These are phyloP conservation scores for Eurotiales sp. DNA, from an alignment of 2,329 filamentous ascomycete genomes.

Conservation along the genomic window DNA sequence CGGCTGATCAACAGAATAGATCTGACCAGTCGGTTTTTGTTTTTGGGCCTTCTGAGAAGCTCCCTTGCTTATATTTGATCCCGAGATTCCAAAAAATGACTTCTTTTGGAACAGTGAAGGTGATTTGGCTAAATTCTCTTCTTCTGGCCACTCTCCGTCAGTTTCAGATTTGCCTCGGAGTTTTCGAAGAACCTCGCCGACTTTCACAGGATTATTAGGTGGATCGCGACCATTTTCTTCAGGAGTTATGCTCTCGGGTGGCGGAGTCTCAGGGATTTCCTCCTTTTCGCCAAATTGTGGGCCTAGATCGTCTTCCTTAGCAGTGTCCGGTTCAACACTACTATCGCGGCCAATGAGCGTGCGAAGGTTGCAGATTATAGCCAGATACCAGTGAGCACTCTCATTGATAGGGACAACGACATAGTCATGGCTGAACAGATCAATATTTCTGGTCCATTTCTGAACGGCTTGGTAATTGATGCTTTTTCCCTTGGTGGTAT, in stretches of 20 bases:
- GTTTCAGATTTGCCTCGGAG: conserved; percentile 7
- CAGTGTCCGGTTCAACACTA: conserved; percentile 12
- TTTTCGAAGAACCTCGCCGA: conserved; percentile 18
- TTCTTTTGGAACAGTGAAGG: conserved; percentile 17
- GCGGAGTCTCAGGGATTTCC: conserved; percentile 29
- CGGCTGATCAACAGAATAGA: conserved; percentile 52
- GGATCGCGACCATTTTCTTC: conserved; percentile 24
- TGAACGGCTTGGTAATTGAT: conserved; percentile 85
- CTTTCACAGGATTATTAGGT: conserved; percentile 28
- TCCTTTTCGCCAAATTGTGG: conserved; percentile 19
- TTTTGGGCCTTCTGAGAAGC: conserved; percentile 17
- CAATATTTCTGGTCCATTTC: conserved; percentile 80
- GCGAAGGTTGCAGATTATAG: conserved; percentile 86
- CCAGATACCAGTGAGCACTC: conserved; percentile 84
- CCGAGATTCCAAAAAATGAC: conserved; percentile 13
- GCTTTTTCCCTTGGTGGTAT: conserved; percentile 45
- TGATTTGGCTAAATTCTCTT: conserved; percentile 23
- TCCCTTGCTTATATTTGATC: conserved; percentile 15
- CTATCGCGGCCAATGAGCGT: conserved; percentile 47
- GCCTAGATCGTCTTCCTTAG: conserved; percentile 15
- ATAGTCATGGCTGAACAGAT: conserved; percentile 82
- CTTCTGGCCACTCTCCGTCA: conserved; percentile 29
- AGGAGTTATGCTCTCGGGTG: conserved; percentile 16
- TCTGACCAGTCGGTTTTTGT: conserved; percentile 27
- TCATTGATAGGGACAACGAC: conserved; percentile 92